phyloP scores from a whole-genome alignment of 176 grass and related monocot species.

The Zoysia pacifica region DNA sequence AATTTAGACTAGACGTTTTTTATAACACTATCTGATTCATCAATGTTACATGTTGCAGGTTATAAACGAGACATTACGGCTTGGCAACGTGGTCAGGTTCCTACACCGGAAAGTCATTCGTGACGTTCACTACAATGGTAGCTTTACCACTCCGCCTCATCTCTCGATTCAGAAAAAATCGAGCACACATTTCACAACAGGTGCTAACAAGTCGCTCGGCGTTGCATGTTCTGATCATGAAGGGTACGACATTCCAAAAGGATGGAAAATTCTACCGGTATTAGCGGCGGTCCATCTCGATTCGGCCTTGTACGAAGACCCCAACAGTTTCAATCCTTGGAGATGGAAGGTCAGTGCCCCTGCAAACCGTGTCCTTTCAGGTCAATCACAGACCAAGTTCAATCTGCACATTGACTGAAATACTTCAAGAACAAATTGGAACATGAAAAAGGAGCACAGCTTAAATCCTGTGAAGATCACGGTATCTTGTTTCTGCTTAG shows the following conservation, averaged over 20 bases:
- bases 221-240: constrained; percentile 7
- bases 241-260: constrained; percentile 80
- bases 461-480: constrained; percentile 26
- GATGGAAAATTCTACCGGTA: constrained; percentile 86
- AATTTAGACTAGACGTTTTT: not conserved
- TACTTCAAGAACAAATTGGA: not conserved
- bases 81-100: constrained; percentile 96
- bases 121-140: constrained; percentile 95
- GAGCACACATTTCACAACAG: not conserved
- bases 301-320: constrained; percentile 67
- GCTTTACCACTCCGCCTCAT: not conserved
- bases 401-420: not conserved
- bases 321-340: constrained; percentile 77
- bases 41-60: constrained; percentile 53
- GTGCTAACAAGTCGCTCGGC: not conserved
- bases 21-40: not conserved
- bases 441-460: constrained; percentile 7
- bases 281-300: constrained; percentile 79
- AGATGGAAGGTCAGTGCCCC: constrained; percentile 75
- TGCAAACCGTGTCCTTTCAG: not conserved
- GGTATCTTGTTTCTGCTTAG: not conserved
- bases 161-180: not conserved
- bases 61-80: constrained; percentile 88
- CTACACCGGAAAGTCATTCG: constrained; percentile 83
- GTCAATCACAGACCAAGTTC: not conserved